phyloP scores from a whole-genome alignment of 192 early-diverging fungal species.

The Rhizophagus clarus region DNA sequence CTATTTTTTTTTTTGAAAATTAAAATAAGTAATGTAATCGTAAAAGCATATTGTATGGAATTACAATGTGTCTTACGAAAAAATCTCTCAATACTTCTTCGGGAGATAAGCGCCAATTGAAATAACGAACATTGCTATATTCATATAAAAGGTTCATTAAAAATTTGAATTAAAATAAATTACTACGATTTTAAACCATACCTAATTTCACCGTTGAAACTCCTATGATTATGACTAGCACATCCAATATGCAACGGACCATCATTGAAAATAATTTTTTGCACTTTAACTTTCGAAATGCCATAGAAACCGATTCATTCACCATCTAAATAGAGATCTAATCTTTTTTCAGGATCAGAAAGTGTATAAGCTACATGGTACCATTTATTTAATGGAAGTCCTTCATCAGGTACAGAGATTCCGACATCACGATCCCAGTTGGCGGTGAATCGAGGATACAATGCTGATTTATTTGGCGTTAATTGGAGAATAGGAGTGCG shows the following conservation, averaged over 20 bases:
- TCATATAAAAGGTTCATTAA: slow-evolving; percentile 6
- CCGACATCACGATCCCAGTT: background rate
- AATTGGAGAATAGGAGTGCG: background rate
- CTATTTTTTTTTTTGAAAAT: background rate
- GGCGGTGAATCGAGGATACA: slow-evolving; percentile 16
- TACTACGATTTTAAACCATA: background rate
- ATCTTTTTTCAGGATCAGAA: slow-evolving; percentile 24
- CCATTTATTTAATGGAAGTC: slow-evolving; percentile 24
- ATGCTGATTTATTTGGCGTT: background rate
- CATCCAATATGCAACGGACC: slow-evolving; percentile 4
- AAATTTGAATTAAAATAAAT: background rate
- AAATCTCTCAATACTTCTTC: slow-evolving; percentile 25
- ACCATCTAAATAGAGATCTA: slow-evolving; percentile 4
- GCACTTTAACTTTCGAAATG: background rate
- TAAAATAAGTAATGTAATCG: background rate
- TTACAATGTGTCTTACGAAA: background rate
- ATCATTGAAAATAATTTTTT: slow-evolving; percentile 14
- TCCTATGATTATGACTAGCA: background rate
- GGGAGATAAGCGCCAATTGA: slow-evolving; percentile 25
- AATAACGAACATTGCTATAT: slow-evolving; percentile 32
- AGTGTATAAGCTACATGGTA: slow-evolving; percentile 27
- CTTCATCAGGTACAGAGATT: background rate
- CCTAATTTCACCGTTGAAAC: slow-evolving; percentile 21
- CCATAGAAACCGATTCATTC: background rate
- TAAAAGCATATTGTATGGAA: background rate